Base-by-base conservation (phyloP, 768 basidiomycete species). In the Boletus pseudo-olivaceus region DNA sequence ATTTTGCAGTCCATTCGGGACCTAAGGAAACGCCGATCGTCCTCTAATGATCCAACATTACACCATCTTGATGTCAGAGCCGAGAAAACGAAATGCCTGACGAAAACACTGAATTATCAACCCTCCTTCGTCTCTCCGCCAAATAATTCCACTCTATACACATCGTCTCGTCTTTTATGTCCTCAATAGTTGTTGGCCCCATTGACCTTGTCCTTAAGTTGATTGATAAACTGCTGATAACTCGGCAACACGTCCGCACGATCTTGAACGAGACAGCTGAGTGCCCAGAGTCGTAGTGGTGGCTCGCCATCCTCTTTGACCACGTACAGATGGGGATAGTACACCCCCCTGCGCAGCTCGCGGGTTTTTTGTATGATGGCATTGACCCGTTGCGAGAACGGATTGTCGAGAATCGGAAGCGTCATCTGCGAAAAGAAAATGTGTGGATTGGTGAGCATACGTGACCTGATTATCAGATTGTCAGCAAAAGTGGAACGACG, bases 231-330 rank as follows among this genome's bases (percentile, higher is more conserved):
- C 70, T 98, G 96, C 65, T 93, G 89, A 73, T 98, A 99, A 69
- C 94, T 97, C 46, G 94, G 94, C 66, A 93, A 76, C 56, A 91
- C 85, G 70, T 99, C 97, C 63, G 92, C 87, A 53, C 97, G 87
- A 72, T 98, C 97, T 74, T 98, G 96, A 61, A 98, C 88, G 60
- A 99, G 82, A 64, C 84, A 83, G 66, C 91, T 93, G 56, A 99
- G 79, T 1, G 96, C 97, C 97, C 97, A 99, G 55, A 94, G 80
- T 56, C 95, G 80, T 65, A 99, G 76, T 42, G 94, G 88, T 7
- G 93, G 90, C 72, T 99, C 97, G 55, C 94, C 96, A 62, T 99
- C 97, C 69, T 98, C 94, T 74, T 98, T 99, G 65, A 98, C 94
- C 49, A 98, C 78, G 65, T 98, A 99, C 7, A 99, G 75, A 69